phyloP scores from a whole-genome alignment of 2,329 filamentous ascomycete species.

The Penicillium decumbens region DNA sequence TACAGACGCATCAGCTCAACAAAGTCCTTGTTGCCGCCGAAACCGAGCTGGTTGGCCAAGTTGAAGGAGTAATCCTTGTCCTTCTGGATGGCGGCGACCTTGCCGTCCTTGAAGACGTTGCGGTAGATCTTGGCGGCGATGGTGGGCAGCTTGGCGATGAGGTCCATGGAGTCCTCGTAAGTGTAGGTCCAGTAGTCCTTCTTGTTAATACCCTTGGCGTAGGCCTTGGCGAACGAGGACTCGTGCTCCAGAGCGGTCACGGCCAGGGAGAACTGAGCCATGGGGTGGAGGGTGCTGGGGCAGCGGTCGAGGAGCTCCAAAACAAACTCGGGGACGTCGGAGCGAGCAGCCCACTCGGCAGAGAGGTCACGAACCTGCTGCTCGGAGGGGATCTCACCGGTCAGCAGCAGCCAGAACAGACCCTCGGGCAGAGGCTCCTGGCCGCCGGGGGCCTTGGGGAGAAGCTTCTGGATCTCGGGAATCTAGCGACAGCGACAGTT shows the following conservation, averaged over 20 bases:
- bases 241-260: slow-evolving; percentile 98
- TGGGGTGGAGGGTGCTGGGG: slow-evolving; percentile 97
- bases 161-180: slow-evolving; percentile 99
- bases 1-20: slow-evolving; percentile 98
- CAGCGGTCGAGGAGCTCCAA: slow-evolving; percentile 99
- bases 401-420: slow-evolving; percentile 99
- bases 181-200: slow-evolving; percentile 99
- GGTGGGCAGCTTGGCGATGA: slow-evolving; percentile 98
- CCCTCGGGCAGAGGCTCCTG: slow-evolving; percentile 96
- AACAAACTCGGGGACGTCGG: slow-evolving; percentile 94
- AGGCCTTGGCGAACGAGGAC: slow-evolving; percentile 95
- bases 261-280: slow-evolving; percentile 98
- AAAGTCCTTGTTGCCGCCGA: slow-evolving; percentile 91
- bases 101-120: slow-evolving; percentile 99
- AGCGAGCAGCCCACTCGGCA: slow-evolving; percentile 96
- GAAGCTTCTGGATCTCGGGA: slow-evolving; percentile 94
- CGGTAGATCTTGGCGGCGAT: slow-evolving; percentile 99
- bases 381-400: slow-evolving; percentile 94
- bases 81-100: slow-evolving; percentile 92
- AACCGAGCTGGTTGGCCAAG: slow-evolving; percentile 99
- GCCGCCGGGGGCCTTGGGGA: slow-evolving; percentile 95
- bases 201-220: slow-evolving; percentile 99
- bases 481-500: slow-evolving; percentile 52
- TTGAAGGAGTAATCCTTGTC: slow-evolving; percentile 99
- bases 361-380: slow-evolving; percentile 98